phyloP scores from a whole-genome alignment of 2,329 filamentous ascomycete genomes.

The Cryoendolithus antarcticus region DNA sequence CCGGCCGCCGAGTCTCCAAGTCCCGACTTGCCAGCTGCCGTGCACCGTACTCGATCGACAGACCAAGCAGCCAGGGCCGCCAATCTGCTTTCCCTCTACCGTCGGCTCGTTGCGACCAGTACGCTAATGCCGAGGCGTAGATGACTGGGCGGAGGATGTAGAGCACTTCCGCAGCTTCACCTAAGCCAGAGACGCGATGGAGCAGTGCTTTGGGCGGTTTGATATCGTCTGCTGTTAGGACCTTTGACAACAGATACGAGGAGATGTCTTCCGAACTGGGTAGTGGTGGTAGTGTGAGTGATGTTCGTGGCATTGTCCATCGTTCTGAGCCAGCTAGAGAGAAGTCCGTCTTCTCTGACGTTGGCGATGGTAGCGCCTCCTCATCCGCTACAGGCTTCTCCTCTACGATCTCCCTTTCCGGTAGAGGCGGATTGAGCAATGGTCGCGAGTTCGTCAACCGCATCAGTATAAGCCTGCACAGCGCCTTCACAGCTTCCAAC shows the following conservation, averaged over 20 bases:
- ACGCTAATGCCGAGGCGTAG: conserved; percentile 73
- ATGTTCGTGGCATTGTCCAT: conserved; percentile 93
- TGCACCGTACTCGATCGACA: conserved; percentile 76
- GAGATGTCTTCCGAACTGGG: conserved; percentile 74
- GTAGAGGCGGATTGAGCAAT: conserved; percentile 69
- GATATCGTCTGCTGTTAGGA: conserved; percentile 91
- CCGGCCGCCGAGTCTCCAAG: conserved; percentile 49
- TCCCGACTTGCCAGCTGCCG: conserved; percentile 67
- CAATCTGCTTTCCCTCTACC: conserved; percentile 69
- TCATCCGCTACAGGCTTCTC: conserved; percentile 27
- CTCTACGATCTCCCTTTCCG: conserved; percentile 64
- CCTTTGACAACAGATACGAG: conserved; percentile 74
- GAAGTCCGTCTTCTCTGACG: conserved; percentile 24
- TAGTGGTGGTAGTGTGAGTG: conserved; percentile 69
- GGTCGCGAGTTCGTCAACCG: conserved; percentile 73
- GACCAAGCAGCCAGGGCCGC: conserved; percentile 81
- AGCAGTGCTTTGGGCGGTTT: conserved; percentile 79
- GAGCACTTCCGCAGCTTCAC: conserved; percentile 76
- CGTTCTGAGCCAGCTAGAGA: conserved; percentile 31
- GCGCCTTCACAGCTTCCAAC: conserved; percentile 73
- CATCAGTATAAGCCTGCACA: conserved; percentile 69
- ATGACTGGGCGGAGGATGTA: conserved; percentile 82
- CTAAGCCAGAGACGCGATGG: conserved; percentile 61
- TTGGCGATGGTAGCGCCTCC: conserved; percentile 32
- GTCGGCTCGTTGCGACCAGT: conserved; percentile 40